phyloP scores from a whole-genome alignment of 1,284 basidiomycete species.

The Filobasidium uniguttulatum region DNA sequence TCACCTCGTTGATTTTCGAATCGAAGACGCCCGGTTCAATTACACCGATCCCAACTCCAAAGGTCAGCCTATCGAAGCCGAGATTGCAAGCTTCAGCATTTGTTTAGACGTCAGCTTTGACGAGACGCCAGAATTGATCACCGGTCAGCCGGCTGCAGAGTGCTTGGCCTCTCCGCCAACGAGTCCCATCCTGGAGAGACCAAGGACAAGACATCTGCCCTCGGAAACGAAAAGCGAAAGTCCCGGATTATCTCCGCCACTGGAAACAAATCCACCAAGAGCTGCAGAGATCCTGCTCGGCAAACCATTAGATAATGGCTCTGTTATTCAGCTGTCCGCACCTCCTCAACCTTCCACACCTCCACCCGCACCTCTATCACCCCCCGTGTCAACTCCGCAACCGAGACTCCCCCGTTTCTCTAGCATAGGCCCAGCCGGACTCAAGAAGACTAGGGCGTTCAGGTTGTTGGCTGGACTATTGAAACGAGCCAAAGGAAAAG shows the following conservation, averaged over 20 bases:
- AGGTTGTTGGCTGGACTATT: not conserved
- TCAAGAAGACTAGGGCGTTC: not conserved
- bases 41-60: slow-evolving; percentile 14
- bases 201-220: no score
- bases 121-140: slow-evolving; percentile 7
- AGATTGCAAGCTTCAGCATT: slow-evolving; percentile 15
- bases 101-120: slow-evolving; percentile 20
- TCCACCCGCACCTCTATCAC: not conserved
- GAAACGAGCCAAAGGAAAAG: not conserved
- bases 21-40: slow-evolving; percentile 22
- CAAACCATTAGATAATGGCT: no score
- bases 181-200: no score
- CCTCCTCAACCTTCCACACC: not conserved
- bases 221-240: no score
- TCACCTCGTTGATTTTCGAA: slow-evolving; percentile 23
- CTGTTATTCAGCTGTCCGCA: no score
- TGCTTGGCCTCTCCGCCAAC: slow-evolving; percentile 17
- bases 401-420: no score
- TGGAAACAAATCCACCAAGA: not conserved
- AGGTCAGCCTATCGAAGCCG: slow-evolving; percentile 25
- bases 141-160: slow-evolving; percentile 18
- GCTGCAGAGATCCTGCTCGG: not conserved
- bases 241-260: slow-evolving; percentile 19
- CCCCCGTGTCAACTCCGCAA: no score
- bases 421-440: not conserved